phyloP scores from a whole-genome alignment of 2,329 filamentous ascomycete species.

The Graphilbum ipis-grandicollis region DNA sequence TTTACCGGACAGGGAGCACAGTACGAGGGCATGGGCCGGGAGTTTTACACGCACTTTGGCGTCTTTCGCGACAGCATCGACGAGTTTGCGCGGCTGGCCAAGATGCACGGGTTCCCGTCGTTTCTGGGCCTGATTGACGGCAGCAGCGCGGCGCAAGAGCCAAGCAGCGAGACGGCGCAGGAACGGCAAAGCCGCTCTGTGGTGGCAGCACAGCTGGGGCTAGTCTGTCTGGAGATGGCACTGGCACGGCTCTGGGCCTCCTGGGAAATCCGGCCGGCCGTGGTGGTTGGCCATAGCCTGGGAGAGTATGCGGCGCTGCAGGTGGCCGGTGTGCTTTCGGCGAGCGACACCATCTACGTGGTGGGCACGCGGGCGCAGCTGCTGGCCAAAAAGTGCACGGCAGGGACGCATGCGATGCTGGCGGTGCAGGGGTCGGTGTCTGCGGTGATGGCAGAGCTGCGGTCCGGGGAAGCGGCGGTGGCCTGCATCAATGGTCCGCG shows the following conservation, averaged over 20 bases:
- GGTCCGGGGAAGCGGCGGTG: constrained; percentile 16
- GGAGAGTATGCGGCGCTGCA: constrained; percentile 61
- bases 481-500: constrained; percentile 63
- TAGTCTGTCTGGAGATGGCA: constrained; percentile 39
- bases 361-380: constrained; percentile 51
- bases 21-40: constrained; percentile 31
- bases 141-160: constrained; percentile 22
- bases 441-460: constrained; percentile 33
- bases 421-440: constrained; percentile 30
- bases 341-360: constrained; percentile 53
- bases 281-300: constrained; percentile 44
- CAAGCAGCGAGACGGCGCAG: constrained; percentile 23
- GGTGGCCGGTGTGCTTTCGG: constrained; percentile 52
- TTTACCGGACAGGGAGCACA: constrained; percentile 41
- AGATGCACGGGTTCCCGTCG: constrained; percentile 34
- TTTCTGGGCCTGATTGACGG: constrained; percentile 35
- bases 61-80: constrained; percentile 35
- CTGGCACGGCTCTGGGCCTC: constrained; percentile 36
- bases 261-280: constrained; percentile 36
- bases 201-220: constrained; percentile 33
- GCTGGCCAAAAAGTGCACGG: constrained; percentile 45
- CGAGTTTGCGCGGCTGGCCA: constrained; percentile 35
- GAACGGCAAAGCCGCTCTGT: constrained; percentile 29
- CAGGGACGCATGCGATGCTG: constrained; percentile 45
- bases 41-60: constrained; percentile 27